Conservation (phyloP, 2,329 filamentous ascomycete genomes). For the Epichloe sp. region DNA sequence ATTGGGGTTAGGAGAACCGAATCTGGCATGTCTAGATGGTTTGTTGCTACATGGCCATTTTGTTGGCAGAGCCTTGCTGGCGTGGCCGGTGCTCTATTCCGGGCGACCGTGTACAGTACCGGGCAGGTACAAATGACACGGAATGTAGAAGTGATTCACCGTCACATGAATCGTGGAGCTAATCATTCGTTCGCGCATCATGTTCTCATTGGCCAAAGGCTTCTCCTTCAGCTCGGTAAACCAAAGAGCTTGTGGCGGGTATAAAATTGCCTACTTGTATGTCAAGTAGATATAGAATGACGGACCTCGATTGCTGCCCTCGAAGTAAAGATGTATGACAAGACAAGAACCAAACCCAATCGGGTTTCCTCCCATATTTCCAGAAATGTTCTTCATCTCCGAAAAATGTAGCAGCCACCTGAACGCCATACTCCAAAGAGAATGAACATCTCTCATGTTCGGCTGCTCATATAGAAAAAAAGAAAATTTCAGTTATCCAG, state of each 20-base stretch:
- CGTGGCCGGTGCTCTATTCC: background rate
- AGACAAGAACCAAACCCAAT: background rate
- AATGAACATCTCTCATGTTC: background rate
- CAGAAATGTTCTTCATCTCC: background rate
- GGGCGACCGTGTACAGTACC: background rate
- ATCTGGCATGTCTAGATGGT: background rate
- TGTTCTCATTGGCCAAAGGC: background rate
- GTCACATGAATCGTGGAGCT: too few relatives aligned
- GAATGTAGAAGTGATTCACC: background rate
- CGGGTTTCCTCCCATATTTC: background rate
- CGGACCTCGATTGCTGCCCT: background rate
- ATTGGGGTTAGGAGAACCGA: background rate
- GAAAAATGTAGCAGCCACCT: background rate
- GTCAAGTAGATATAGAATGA: background rate
- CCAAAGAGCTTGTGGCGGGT: background rate
- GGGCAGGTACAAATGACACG: background rate
- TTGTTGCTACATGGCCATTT: background rate
- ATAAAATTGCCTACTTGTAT: slow-evolving; percentile 1
- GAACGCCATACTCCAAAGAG: background rate
- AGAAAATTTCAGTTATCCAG: background rate
- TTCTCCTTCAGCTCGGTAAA: background rate
- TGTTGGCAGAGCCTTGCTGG: too few relatives aligned
- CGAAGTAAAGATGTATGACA: background rate
- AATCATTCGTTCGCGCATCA: too few relatives aligned
- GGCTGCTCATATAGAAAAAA: background rate